Evolutionary conservation across 192 early-diverging fungal species (phyloP).

Genomic region (Kickxella alabastrina): DNA sequence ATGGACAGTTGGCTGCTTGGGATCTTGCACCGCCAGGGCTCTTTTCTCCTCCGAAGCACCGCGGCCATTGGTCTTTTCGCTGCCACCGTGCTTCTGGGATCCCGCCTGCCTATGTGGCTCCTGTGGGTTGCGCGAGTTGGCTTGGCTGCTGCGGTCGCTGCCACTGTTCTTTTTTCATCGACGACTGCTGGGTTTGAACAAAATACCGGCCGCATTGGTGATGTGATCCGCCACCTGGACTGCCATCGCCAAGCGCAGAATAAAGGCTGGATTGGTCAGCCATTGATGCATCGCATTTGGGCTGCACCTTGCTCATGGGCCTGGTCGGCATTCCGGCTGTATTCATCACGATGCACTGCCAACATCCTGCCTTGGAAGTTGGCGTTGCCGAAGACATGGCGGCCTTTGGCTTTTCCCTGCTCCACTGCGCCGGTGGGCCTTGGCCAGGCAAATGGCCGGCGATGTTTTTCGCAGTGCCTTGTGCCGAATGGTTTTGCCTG

Average conservation of each 20-base stretch:
- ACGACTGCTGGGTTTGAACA: too few species aligned
- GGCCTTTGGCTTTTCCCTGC: background rate
- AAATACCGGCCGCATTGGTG: too few species aligned
- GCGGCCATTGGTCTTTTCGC: background rate
- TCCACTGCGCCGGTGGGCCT: constrained; percentile 26
- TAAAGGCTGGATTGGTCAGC: too few species aligned
- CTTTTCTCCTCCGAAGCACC: background rate
- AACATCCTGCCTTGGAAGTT: too few species aligned
- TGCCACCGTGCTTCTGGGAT: background rate
- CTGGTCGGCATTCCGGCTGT: background rate
- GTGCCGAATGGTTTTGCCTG: too few species aligned
- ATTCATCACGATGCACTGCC: too few species aligned
- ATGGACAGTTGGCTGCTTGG: constrained; percentile 30
- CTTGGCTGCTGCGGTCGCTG: background rate
- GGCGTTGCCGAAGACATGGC: too few species aligned
- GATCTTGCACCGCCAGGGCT: constrained; percentile 2
- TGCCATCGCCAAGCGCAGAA: background rate
- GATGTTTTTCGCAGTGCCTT: background rate
- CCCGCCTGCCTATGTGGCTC: constrained; percentile 5
- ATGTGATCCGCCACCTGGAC: too few species aligned
- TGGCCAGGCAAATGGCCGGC: constrained; percentile 3
- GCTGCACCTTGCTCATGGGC: background rate
- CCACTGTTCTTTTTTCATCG: constrained; percentile 1
- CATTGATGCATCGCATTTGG: too few species aligned
- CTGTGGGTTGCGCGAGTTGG: background rate